A percentile compares a stretch with the other conserved stretches of the same genome.
These are phyloP conservation scores for Phytophthora palmivora DNA, from an alignment of 352 stramenopile species.

Conservation along the genomic window DNA sequence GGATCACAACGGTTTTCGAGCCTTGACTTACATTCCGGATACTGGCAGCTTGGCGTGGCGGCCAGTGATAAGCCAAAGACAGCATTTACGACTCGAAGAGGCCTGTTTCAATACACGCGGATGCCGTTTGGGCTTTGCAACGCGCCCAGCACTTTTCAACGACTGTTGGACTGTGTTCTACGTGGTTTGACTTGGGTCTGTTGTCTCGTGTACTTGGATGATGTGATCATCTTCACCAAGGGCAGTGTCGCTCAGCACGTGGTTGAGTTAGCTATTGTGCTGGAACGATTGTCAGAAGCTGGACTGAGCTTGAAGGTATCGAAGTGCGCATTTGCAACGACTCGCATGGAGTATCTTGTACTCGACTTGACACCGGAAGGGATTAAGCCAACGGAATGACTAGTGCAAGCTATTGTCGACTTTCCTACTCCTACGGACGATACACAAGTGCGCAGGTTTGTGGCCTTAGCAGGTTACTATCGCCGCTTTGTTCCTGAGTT, in stretches of 20 bases:
- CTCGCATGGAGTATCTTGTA: too few relatives aligned
- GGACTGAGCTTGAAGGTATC: constrained; percentile 22
- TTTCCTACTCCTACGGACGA: constrained; percentile 19
- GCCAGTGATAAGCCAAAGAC: constrained; percentile 26
- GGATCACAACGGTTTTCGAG: too few relatives aligned
- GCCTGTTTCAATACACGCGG: constrained; percentile 18
- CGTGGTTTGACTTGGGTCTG: constrained; percentile 25
- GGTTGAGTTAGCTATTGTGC: constrained; percentile 24
- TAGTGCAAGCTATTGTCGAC: constrained; percentile 9
- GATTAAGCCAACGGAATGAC: constrained; percentile 5
- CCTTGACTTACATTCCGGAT: too few relatives aligned
- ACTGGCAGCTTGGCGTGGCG: background rate
- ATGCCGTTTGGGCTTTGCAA: too few relatives aligned
- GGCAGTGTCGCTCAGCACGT: constrained; percentile 18
- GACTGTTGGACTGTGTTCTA: constrained; percentile 33
- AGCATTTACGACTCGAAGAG: constrained; percentile 19
- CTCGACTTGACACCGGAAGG: constrained; percentile 22
- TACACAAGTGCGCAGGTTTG: constrained; percentile 16
- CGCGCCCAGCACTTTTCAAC: constrained; percentile 37
- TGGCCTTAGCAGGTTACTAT: constrained; percentile 37
- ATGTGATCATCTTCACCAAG: constrained; percentile 35
- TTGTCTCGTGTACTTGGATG: constrained; percentile 34
- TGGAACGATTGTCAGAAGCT: constrained; percentile 1
- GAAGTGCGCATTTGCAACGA: constrained; percentile 32
- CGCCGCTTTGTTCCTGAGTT: constrained; percentile 30